Evolutionary conservation across 163 green algal species (phyloP).

Genomic region (Scenedesmus sp.): DNA sequence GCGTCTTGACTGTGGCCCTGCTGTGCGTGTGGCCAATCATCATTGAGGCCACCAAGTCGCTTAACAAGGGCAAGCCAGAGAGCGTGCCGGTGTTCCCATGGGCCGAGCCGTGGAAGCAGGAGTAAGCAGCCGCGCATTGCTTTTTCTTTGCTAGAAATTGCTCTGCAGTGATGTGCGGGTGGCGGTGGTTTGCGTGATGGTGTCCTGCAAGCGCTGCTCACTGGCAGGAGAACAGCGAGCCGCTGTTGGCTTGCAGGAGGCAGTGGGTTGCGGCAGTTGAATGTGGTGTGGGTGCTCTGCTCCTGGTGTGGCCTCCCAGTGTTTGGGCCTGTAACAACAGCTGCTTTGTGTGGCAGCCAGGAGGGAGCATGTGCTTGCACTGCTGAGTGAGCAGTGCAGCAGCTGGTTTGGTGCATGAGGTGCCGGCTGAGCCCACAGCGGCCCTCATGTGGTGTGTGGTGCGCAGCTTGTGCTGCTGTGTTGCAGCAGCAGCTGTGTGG

Average conservation of each 20-base stretch:
- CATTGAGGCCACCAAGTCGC: constrained; percentile 85
- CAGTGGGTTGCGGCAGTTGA: background rate
- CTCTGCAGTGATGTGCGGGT: background rate
- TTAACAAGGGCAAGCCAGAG: constrained; percentile 68
- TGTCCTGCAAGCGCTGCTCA: background rate
- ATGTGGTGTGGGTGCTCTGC: background rate
- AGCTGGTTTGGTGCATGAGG: background rate
- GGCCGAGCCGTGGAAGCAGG: background rate
- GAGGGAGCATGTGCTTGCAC: background rate
- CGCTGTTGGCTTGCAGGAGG: background rate
- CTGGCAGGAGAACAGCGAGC: background rate
- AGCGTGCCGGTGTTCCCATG: constrained; percentile 73
- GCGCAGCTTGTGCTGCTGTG: background rate
- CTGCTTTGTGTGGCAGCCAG: background rate
- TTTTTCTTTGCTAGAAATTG: background rate
- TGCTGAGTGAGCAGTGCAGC: background rate
- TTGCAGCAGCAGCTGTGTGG: background rate
- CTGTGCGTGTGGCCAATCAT: constrained; percentile 85
- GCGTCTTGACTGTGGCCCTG: constrained; percentile 76
- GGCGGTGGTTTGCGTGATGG: background rate
- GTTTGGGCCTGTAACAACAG: constrained; percentile 12
- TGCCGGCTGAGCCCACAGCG: background rate
- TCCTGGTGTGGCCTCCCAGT: background rate
- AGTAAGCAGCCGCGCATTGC: background rate
- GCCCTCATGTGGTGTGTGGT: background rate